Percentiles rank a stretch among this genome's conserved stretches.
Conservation (phyloP, 495 filamentous ascomycete species). For the Penicillium bialowiezense region DNA sequence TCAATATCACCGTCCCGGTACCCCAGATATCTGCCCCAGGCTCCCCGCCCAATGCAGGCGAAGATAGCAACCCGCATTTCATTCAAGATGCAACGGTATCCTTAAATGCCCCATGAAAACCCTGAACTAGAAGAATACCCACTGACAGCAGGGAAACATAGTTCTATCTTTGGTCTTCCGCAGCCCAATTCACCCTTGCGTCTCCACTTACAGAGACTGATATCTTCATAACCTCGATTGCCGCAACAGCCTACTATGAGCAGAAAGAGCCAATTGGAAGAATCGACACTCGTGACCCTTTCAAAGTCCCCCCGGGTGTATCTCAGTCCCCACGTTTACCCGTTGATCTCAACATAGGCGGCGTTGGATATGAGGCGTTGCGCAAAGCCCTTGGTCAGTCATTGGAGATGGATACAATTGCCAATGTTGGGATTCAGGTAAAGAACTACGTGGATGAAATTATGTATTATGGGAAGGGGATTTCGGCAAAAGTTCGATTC, state of each 20-base stretch:
- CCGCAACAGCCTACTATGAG: slow-evolving; percentile 84
- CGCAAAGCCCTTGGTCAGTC: slow-evolving; percentile 78
- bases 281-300: slow-evolving; percentile 70
- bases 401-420: slow-evolving; percentile 75
- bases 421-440: slow-evolving; percentile 65
- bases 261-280: slow-evolving; percentile 70
- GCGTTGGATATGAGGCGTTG: slow-evolving; percentile 79
- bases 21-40: slow-evolving; percentile 60
- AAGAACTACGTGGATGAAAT: slow-evolving; percentile 69
- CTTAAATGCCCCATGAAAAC: slow-evolving; percentile 4
- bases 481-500: slow-evolving; percentile 61
- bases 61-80: slow-evolving; percentile 57
- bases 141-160: slow-evolving; percentile 12
- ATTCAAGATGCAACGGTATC: slow-evolving; percentile 79
- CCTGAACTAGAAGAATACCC: too few relatives aligned
- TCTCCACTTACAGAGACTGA: slow-evolving; percentile 73
- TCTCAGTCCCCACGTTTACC: slow-evolving; percentile 72
- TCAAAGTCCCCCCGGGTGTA: slow-evolving; percentile 72
- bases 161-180: slow-evolving; percentile 81
- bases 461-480: slow-evolving; percentile 67
- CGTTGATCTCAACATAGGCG: slow-evolving; percentile 71
- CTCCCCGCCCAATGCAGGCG: slow-evolving; percentile 36
- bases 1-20: slow-evolving; percentile 65
- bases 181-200: slow-evolving; percentile 76
- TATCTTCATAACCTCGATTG: slow-evolving; percentile 70